These are phyloP conservation scores for Pleurotus ostreatus DNA, from an alignment of 768 basidiomycete species.

Conservation along the genomic window DNA sequence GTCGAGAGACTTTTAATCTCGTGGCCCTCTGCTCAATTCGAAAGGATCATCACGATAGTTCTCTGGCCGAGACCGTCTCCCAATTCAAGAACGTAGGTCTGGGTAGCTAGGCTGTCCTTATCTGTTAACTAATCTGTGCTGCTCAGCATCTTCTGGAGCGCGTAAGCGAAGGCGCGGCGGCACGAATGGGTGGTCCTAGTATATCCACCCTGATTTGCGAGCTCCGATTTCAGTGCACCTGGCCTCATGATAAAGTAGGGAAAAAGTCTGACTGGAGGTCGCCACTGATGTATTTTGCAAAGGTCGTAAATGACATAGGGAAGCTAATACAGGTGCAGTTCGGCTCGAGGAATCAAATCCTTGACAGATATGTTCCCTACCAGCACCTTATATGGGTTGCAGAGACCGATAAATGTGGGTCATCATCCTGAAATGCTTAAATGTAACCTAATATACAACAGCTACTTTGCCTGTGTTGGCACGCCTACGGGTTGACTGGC, in stretches of 20 bases:
- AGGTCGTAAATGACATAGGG: constrained; percentile 17
- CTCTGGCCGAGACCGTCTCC: not conserved
- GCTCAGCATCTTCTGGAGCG: not conserved
- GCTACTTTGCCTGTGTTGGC: constrained; percentile 18
- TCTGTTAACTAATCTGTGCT: not conserved
- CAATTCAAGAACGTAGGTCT: not conserved
- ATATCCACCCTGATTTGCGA: not conserved
- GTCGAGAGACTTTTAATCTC: constrained; percentile 36
- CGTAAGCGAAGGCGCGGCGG: not conserved
- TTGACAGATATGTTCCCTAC: constrained; percentile 46
- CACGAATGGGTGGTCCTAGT: not conserved
- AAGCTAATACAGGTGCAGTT: constrained; percentile 38
- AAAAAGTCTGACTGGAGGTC: no score
- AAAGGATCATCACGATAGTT: not conserved
- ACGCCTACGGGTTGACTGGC: constrained; percentile 42
- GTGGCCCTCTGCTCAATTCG: constrained; percentile 24
- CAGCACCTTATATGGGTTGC: constrained; percentile 55
- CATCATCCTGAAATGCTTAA: not conserved
- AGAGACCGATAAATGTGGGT: constrained; percentile 37
- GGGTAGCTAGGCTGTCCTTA: not conserved
- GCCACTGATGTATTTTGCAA: constrained; percentile 7
- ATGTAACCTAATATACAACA: not conserved
- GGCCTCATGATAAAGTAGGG: not conserved
- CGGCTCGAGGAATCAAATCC: constrained; percentile 24
- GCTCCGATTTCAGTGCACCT: not conserved